Evolutionary conservation across 169 alveolate species (phyloP), one percentile per base, ranked within the genome.

Genomic region (Cyclospora cayetanensis): DNA sequence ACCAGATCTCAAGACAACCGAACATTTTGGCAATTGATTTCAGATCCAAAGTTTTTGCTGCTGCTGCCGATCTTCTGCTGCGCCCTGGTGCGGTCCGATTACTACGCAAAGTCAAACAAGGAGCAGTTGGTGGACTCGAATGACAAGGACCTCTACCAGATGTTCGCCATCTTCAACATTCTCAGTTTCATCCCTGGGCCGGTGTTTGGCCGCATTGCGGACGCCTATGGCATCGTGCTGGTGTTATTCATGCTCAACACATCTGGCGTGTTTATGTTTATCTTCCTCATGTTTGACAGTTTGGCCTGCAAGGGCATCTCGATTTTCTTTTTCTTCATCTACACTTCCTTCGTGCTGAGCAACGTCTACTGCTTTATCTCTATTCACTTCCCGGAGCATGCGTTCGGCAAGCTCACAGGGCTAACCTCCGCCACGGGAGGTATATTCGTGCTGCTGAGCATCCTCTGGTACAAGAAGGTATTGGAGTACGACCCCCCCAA

Each of bases 101-200:
- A 63, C 91, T 91, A 79, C 63, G 79, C 94, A n/a, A 91, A 91
- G 55, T 70, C 90, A 27, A 79, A 91, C 55, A 91, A 91, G 31
- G 94, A 91, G 31, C 94, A 85, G 52, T 41, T 91, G 39, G 31
- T 86, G 15, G 79, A 31, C 42, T 43, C 87, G 25, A 9, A 7
- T 0, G 70, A 65, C 12, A 2, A 15, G 39, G 85, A 85, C 39
- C 66, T 91, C 2, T 83, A 85, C 29, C 90, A 84, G 42, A 29
- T 85, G 70, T 91, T 91, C 53, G 77, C 90, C 22, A 46, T 91
- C 2, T 27, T 82, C 43, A 91, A 91, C 34, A 86, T 91, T 25
- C 9, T 86, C 12, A 82, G 92, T 27, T 91, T 91, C 46, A 34
- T 83, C 12, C 94, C 94, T 5, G 94, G 92, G 46, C 94, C 94